Evolutionary conservation across 768 basidiomycete genomes (phyloP), one percentile per base, ranked within the genome.

Genomic region (Pleurotus pulmonarius): DNA sequence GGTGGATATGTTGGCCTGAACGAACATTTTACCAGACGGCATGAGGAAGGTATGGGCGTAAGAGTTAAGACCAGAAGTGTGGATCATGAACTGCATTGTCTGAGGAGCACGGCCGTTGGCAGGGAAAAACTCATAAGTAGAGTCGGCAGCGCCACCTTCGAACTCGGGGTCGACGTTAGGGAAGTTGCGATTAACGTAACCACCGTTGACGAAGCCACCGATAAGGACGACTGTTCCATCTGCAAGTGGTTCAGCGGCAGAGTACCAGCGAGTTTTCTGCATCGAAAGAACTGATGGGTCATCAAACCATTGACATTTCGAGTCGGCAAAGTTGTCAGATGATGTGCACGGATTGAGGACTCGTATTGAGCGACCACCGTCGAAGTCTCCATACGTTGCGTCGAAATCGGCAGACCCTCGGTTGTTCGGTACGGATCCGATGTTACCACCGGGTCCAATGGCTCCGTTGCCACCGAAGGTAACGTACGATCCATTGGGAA

Each of bases 51-150:
- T 77, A 61, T 87, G 87, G 0, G 87, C 82, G 61, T 92, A 92
- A 1, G 88, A 76, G 67, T 92, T 92, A 45, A 92, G 76, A 44
- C 90, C 90, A 18, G 86, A 88, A 0, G 90, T 89, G 7, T 76
- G 71, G 59, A 79, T 71, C 75, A 92, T 76, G 75, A 92, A 92
- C 3, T 82, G 69, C 80, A 87, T 86, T 22, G 74, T 67, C 57
- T 77, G 75, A 2, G 81, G 79, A 9, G 65, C 59, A 9, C 69
- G 64, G 12, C 79, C 77, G 24, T 74, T 80, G 5, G 81, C 75
- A 6, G 93, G 93, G 71, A 79, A 94, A 68, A 92, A 90, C 73
- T 94, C 92, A 65, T 81, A 88, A 0, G 90, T 90, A 25, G 88
- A 88, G 63, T 95, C 89, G 12, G 91, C 88, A 15, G 82, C 89